Conservation (phyloP, 75 land plant genomes). For the Selaginella tamariscina region DNA sequence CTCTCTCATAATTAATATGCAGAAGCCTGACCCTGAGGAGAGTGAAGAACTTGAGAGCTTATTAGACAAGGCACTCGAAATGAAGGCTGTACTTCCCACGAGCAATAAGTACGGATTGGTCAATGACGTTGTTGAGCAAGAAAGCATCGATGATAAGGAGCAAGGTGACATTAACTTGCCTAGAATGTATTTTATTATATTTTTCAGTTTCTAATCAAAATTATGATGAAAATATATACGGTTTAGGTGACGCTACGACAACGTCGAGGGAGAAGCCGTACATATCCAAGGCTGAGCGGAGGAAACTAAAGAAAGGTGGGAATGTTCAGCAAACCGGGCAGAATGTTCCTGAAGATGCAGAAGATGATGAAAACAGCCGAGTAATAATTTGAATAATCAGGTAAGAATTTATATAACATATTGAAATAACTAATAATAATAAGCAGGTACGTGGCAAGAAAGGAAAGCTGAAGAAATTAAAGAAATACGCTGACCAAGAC, state of each 20-base stretch:
- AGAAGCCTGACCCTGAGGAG: too few species aligned
- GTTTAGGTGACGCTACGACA: constrained; percentile 10
- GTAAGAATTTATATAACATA: background rate
- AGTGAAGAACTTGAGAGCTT: constrained; percentile 56
- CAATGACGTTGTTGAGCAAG: background rate
- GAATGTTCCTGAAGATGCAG: constrained; percentile 12
- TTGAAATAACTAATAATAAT: constrained; percentile 2
- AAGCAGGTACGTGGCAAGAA: constrained; percentile 69
- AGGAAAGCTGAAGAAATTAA: constrained; percentile 85
- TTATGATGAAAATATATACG: constrained; percentile 18
- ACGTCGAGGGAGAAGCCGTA: constrained; percentile 65
- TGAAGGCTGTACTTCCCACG: constrained; percentile 17
- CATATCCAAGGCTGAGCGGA: constrained; percentile 89
- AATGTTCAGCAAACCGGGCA: constrained; percentile 30
- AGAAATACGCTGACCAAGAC: constrained; percentile 95
- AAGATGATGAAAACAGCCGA: constrained; percentile 18
- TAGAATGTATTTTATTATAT: too few species aligned
- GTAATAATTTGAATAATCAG: background rate
- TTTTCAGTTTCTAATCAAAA: constrained; percentile 19
- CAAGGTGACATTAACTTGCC: too few species aligned
- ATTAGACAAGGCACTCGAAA: constrained; percentile 67
- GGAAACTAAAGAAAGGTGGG: constrained; percentile 53
- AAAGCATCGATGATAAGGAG: background rate
- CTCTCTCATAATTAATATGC: too few species aligned
- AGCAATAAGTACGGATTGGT: constrained; percentile 14